Conservation (phyloP, 2,329 filamentous ascomycete genomes). For the Calonectria naviculata region DNA sequence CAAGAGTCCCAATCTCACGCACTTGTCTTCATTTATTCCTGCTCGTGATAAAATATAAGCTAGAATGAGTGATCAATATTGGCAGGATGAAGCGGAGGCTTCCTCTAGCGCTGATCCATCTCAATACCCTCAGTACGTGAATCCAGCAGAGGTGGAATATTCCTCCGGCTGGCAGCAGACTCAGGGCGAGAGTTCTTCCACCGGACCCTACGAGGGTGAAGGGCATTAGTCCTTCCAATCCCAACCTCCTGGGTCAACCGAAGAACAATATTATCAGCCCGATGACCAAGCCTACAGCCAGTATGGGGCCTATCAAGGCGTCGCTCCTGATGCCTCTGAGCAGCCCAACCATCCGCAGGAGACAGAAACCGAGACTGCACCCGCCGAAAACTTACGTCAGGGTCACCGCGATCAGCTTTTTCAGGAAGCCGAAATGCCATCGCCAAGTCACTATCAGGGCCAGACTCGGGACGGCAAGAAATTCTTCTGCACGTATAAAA, state of each 20-base stretch:
- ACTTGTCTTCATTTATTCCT: too few species aligned
- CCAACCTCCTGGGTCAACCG: slow-evolving; percentile 3
- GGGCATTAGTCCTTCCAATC: slow-evolving; percentile 14
- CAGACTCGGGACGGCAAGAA: background rate
- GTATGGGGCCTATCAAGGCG: background rate
- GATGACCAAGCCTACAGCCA: background rate
- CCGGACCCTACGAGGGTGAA: background rate
- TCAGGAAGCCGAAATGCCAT: background rate
- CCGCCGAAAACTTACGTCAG: too few species aligned
- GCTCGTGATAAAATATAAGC: too few species aligned
- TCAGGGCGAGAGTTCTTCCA: background rate
- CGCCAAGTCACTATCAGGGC: background rate
- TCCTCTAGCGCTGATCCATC: background rate
- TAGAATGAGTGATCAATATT: background rate
- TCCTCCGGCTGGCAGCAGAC: background rate
- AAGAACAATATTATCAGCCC: background rate
- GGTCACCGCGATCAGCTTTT: background rate
- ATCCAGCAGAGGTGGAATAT: background rate
- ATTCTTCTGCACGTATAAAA: background rate
- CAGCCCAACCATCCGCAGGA: background rate
- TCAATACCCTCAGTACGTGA: background rate
- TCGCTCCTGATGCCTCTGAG: background rate
- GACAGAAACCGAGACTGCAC: background rate
- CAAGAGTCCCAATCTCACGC: too few species aligned
- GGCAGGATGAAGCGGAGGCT: background rate